Evolutionary conservation across 768 basidiomycete species (phyloP), one percentile per base, ranked within the genome.

Genomic region (Pulveroboletus ravenelii): DNA sequence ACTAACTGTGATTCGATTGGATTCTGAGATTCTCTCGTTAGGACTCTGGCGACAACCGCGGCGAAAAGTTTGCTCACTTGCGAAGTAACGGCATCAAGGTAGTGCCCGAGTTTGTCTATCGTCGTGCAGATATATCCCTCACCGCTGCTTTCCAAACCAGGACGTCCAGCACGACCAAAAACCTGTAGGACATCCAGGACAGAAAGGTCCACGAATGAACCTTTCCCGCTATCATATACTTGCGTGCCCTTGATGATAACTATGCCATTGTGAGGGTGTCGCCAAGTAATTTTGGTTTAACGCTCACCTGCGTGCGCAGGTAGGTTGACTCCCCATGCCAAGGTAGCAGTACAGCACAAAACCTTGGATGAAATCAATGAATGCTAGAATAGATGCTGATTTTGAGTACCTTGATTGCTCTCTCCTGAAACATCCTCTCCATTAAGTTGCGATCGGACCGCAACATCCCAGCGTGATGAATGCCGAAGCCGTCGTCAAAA

Each of bases 321-420:
- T 55, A 99, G 73, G 68, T 99, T 99, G 58, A 99, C 96, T 70
- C 96, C 96, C 96, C 96, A 99, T 5, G 96, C 96, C 38, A 99
- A 77, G 3, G 96, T 99, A 6, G 96, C 92, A 2, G 96, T 99
- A 73, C 96, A 99, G 68, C 92, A 96, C 15, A 99, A 74, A 45
- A 99, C 94, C 94, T 96, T 59, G 20, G 8, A 41, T 3, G 13
- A 10, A 9, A 45, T 61, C 18, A 54, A 43, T 1, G 34, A 15
- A 13, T 13, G 36, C 12, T 10, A 14, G 27, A 41, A 45, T 18
- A 32, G 45, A 15, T 18, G 15, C 2, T 13, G 13, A 41, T 42
- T 29, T 45, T 55, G 39, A 52, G 48, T 27, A 93, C 95, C 78
- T 98, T 99, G 68, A 97, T 93, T 9, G 81, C 87, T 62, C 82